Conservation (phyloP, 495 filamentous ascomycete genomes). For the Sphaerosporella brunnea region DNA sequence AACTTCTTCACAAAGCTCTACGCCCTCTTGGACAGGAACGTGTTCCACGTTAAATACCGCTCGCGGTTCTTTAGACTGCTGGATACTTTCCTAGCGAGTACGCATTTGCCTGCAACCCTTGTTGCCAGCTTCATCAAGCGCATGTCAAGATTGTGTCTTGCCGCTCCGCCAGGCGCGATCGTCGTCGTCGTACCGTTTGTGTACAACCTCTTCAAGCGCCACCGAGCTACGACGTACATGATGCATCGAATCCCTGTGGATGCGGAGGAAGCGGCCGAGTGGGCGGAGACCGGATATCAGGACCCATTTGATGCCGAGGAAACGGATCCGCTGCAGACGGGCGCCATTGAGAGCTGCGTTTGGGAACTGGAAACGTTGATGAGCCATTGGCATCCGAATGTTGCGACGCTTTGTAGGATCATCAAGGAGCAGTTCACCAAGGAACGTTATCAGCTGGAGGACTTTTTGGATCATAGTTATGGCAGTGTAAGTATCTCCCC, state of each 20-base stretch:
- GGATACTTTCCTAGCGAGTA: constrained; percentile 79
- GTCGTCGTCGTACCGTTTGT: constrained; percentile 79
- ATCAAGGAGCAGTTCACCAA: constrained; percentile 97
- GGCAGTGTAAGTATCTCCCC: constrained; percentile 55
- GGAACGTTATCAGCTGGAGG: constrained; percentile 75
- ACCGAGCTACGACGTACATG: constrained; percentile 88
- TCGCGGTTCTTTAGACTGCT: constrained; percentile 84
- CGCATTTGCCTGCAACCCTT: constrained; percentile 75
- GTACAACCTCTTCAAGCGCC: constrained; percentile 84
- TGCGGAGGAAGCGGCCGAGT: constrained; percentile 34
- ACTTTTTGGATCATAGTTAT: constrained; percentile 93
- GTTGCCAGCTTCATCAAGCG: constrained; percentile 94
- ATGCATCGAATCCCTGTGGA: constrained; percentile 55
- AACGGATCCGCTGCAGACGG: constrained; percentile 63
- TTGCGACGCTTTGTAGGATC: constrained; percentile 83
- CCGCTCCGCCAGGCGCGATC: constrained; percentile 72
- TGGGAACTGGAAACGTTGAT: constrained; percentile 89
- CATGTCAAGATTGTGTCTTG: constrained; percentile 60
- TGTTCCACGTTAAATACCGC: constrained; percentile 85
- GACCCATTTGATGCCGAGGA: constrained; percentile 67
- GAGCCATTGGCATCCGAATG: constrained; percentile 91
- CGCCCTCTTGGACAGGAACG: constrained; percentile 62
- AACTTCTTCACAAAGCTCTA: constrained; percentile 89
- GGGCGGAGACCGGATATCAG: constrained; percentile 49
- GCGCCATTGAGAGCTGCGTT: constrained; percentile 75